Conservation (phyloP, 1,284 basidiomycete genomes). For the Trametes versicolor region DNA sequence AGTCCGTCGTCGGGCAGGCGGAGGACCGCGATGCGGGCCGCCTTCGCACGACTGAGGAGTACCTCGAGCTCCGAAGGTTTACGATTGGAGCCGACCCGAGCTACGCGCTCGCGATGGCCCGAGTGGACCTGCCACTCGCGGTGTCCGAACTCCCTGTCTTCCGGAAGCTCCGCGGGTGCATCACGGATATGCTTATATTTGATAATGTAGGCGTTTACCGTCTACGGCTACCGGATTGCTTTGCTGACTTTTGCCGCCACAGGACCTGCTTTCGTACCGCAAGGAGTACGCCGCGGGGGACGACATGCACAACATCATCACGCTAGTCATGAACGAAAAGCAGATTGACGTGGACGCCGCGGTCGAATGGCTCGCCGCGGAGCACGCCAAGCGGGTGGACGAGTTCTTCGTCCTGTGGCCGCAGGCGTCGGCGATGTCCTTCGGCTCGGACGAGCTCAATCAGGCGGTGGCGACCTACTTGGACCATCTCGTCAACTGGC, state of each 20-base stretch:
- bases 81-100: constrained; percentile 43
- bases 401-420: constrained; percentile 29
- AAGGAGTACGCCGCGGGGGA: constrained; percentile 40
- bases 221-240: neutral
- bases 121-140: constrained; percentile 45
- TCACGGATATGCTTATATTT: constrained; percentile 32
- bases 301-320: constrained; percentile 36
- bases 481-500: constrained; percentile 42
- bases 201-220: constrained; percentile 41
- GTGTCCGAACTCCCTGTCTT: constrained; percentile 45
- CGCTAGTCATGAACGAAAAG: constrained; percentile 32
- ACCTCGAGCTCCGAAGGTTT: constrained; percentile 42
- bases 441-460: constrained; percentile 3
- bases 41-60: constrained; percentile 43
- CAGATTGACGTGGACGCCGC: constrained; percentile 34
- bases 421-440: constrained; percentile 29
- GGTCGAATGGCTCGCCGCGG: constrained; percentile 31
- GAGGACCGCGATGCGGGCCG: constrained; percentile 36
- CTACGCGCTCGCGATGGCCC: constrained; percentile 44
- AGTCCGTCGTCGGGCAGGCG: constrained; percentile 43
- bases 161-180: constrained; percentile 33
- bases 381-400: constrained; percentile 27
- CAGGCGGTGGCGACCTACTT: constrained; percentile 37
- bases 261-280: constrained; percentile 41
- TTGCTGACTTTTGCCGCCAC: constrained; percentile 31